Base-by-base conservation (phyloP, 257 asterid species). In the Verbena officinalis region DNA sequence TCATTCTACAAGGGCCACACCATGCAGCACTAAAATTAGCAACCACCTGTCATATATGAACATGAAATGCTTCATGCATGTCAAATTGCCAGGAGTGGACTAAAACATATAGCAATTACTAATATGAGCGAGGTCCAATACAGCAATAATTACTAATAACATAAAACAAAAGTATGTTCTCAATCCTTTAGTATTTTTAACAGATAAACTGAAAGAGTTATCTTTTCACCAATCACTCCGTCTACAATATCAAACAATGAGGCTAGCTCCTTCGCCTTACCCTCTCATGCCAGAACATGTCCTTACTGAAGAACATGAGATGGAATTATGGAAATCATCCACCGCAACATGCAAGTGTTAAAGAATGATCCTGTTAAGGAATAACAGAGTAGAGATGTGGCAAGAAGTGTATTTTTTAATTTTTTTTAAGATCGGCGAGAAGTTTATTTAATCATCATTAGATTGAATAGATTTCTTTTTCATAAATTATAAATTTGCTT, bases 21-120 rank as follows among this genome's bases (percentile, higher is more conserved):
- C 99, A 94, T 24, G 93, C 36, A 49, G 99, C 99, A 64, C 98
- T 94, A 59, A 94, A 94, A 84, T 94, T 94, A 38, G 95, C 98
- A 71, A 94, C 55, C 61, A 73, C 80, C 82, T 76, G 80, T 19
- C 62, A 27, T 1, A 51, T 49, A 44, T 2, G 15, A 21, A 15
- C 5, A 65, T 34, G 22, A 45, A 9, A 23, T 36, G 62, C n/a
- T 73, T 9, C 65, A 51, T 45, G 59, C 52, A 50, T 44, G 9
- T 11, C 63, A 55, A 20, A 43, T 42, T 48, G 40, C n/a, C n/a
- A 38, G 36, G 20, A 55, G 57, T 1, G 17, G 8, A 55, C 23
- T 39, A 24, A 5, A 59, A 15, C 48, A 49, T 30, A n/a, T 46
- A 27, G 27, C 1, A n/a, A 42, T 52, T 31, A 38, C 15, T 44